Base-by-base conservation (phyloP, 805 yeast species). In the Candida parachauliodes region DNA sequence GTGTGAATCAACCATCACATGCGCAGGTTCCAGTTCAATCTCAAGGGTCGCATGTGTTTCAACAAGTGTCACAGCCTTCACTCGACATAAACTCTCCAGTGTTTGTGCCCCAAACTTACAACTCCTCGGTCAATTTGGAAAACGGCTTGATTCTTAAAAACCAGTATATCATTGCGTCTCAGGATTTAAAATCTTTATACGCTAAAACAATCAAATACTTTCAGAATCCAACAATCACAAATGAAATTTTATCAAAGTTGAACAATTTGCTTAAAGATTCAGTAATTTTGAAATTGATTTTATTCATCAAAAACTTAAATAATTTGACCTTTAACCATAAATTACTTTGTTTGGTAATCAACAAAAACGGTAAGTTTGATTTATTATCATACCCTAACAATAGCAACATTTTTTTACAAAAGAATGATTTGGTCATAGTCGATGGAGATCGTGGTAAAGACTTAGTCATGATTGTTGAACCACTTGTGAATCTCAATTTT, bases 381-480 rank as follows among this genome's bases (percentile, higher is more conserved):
- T 70, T 84, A 21, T 66, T 83, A 28, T 79, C 87, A 2, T 75
- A 79, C 23, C 84, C 88, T 3, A 72, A 73, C 41, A 76, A 75
- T 48, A 74, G 88, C 10, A 83, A 82, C 49, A 63, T 84, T 34
- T 59, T 60, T 34, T 62, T 84, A 42, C 72, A 68, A 43, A 68
- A 75, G 31, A 69, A 76, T 39, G 93, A 85, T 57, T 68, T 84
- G 51, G 84, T 83, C 8, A 78, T 84, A 14, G 82, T 83, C 40
- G 93, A 85, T 60, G 94, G 93, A 38, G 94, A 85, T 55, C 68
- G 93, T 44, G 94, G 94, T 20, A 82, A 82, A 50, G 94, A 85
- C 57, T 58, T 85, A 45, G 91, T 81, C 8, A 74, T 79, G 74
- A 77, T 84, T 30, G 61, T 83, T 20, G 83, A 81, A 44, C 87